These are phyloP conservation scores for Arthromyces matolae DNA, from an alignment of 768 basidiomycete species.

Conservation along the genomic window DNA sequence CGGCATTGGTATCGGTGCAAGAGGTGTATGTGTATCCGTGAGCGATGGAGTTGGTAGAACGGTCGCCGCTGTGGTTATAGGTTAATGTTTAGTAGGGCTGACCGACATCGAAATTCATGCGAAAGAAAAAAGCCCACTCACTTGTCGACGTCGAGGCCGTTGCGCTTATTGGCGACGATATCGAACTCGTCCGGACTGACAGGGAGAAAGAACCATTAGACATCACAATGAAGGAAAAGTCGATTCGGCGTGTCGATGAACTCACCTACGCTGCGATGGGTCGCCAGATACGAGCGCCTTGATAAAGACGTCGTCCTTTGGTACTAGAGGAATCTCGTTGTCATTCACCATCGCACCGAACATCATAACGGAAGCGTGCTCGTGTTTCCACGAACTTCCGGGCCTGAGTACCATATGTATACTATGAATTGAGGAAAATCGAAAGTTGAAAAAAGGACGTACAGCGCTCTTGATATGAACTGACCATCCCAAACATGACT, in stretches of 20 bases:
- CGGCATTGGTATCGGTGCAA: conserved; percentile 30
- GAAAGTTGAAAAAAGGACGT: conserved; percentile 21
- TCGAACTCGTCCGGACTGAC: too few species aligned
- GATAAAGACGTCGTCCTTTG: conserved; percentile 54
- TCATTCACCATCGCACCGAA: conserved; percentile 62
- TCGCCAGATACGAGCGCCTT: conserved; percentile 80
- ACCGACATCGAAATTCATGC: too few species aligned
- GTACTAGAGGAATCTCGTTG: conserved; percentile 46
- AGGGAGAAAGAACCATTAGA: too few species aligned
- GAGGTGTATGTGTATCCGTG: conserved; percentile 46
- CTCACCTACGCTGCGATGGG: too few species aligned
- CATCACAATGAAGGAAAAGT: too few species aligned
- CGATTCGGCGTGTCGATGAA: too few species aligned
- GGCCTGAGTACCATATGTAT: conserved; percentile 31
- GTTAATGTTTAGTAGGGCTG: too few species aligned
- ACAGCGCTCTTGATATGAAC: conserved; percentile 71
- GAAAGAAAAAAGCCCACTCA: too few species aligned
- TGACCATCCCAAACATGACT: conserved; percentile 77
- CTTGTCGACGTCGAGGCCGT: too few species aligned
- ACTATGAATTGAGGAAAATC: neutral
- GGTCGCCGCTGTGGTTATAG: too few species aligned
- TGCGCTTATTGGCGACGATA: too few species aligned
- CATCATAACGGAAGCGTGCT: conserved; percentile 81
- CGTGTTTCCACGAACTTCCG: conserved; percentile 61
- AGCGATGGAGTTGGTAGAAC: conserved; percentile 78